Conservation (phyloP, 2,329 filamentous ascomycete genomes). For the Penicillium sclerotiorum region DNA sequence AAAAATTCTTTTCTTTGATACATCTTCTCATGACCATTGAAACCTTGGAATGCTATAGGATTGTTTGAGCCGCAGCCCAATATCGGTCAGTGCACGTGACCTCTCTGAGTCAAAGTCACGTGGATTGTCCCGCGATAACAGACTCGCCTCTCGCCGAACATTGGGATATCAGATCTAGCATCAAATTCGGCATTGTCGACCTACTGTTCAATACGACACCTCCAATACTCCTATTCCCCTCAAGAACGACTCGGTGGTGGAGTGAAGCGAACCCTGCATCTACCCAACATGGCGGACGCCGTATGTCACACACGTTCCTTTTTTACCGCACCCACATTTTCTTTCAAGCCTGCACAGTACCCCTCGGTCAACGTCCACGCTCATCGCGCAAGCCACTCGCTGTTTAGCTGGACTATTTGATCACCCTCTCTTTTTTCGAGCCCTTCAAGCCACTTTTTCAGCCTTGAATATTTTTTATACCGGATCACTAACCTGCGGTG, state of each 20-base stretch:
- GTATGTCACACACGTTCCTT: conserved; percentile 45
- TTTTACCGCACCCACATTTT: conserved; percentile 47
- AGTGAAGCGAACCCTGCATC: conserved; percentile 14
- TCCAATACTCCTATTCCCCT: neutral
- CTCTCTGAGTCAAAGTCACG: conserved; percentile 23
- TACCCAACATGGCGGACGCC: conserved; percentile 44
- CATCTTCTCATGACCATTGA: too few species aligned
- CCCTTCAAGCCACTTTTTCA: neutral
- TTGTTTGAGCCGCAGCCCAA: neutral
- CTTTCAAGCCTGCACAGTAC: conserved; percentile 34
- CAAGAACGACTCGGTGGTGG: conserved; percentile 11
- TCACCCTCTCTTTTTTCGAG: neutral
- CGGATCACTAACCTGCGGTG: conserved; percentile 30
- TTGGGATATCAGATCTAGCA: conserved; percentile 21
- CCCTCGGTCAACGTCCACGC: conserved; percentile 28
- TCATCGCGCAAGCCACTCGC: conserved; percentile 19
- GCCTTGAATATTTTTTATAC: conserved; percentile 5
- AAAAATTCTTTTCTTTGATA: too few species aligned
- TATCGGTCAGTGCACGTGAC: conserved; percentile 3
- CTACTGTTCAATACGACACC: conserved; percentile 5
- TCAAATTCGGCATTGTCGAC: conserved; percentile 22
- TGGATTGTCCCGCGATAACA: conserved; percentile 26
- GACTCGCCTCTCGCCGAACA: conserved; percentile 18
- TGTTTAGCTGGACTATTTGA: conserved; percentile 1
- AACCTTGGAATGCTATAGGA: neutral